Percentiles rank a stretch among this genome's conserved stretches.
Conservation (phyloP, 495 filamentous ascomycete species). For the Lasiosphaeria miniovina region DNA sequence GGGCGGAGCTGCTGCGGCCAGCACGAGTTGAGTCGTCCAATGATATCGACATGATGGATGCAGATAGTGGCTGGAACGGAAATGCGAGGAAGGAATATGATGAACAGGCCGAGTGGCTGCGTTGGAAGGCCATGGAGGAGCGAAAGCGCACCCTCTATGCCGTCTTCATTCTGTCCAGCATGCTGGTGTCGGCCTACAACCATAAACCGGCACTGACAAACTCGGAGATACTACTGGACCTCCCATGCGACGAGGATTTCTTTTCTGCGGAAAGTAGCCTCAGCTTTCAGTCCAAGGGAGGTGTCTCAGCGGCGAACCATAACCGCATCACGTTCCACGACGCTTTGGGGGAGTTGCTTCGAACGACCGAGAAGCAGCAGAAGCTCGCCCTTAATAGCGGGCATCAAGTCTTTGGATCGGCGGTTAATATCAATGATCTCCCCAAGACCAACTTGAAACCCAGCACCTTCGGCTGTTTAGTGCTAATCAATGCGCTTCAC, state of each 20-base stretch:
- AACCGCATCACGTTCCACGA: slow-evolving; percentile 67
- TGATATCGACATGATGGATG: slow-evolving; percentile 44
- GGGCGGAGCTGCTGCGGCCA: slow-evolving; percentile 70
- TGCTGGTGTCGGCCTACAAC: slow-evolving; percentile 90
- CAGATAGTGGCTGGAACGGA: slow-evolving; percentile 48
- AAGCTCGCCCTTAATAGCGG: slow-evolving; percentile 40
- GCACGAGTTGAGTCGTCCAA: slow-evolving; percentile 39
- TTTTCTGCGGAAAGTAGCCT: slow-evolving; percentile 81
- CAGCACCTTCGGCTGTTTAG: slow-evolving; percentile 90
- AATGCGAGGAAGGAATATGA: slow-evolving; percentile 51
- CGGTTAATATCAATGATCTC: slow-evolving; percentile 43
- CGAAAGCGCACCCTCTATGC: slow-evolving; percentile 91
- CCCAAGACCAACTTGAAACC: slow-evolving; percentile 69
- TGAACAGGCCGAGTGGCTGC: slow-evolving; percentile 79
- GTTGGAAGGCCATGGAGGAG: slow-evolving; percentile 87
- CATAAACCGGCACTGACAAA: slow-evolving; percentile 87
- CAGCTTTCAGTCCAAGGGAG: slow-evolving; percentile 74
- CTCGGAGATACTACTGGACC: slow-evolving; percentile 85
- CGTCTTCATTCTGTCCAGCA: slow-evolving; percentile 85
- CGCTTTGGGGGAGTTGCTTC: slow-evolving; percentile 76
- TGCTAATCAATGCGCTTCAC: slow-evolving; percentile 92
- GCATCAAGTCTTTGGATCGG: slow-evolving; percentile 46
- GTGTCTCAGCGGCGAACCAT: slow-evolving; percentile 60
- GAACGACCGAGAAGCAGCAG: slow-evolving; percentile 68
- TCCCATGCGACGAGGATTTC: slow-evolving; percentile 92